These are phyloP conservation scores for Trametes polyzona DNA, from an alignment of 1,284 basidiomycete species.

Conservation along the genomic window DNA sequence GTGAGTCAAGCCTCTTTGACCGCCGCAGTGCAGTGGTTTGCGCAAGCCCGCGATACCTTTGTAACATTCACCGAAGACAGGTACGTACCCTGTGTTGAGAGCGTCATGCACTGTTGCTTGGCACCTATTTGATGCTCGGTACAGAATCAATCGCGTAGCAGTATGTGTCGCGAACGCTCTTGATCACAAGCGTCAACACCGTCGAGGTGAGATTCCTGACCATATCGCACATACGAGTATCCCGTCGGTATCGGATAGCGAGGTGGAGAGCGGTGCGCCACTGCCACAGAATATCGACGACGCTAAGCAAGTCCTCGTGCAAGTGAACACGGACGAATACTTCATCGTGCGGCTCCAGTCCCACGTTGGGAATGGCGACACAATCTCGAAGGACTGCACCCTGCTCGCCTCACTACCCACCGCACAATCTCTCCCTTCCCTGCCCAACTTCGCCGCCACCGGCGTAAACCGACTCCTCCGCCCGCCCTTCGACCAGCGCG, in stretches of 20 bases:
- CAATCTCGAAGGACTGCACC: slow-evolving; percentile 10
- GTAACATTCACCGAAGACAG: slow-evolving; percentile 4
- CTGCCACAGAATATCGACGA: slow-evolving; percentile 3
- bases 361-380: slow-evolving; percentile 15
- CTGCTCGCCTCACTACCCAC: slow-evolving; percentile 5
- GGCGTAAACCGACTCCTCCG: slow-evolving; percentile 1
- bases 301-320: slow-evolving; percentile 3
- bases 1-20: slow-evolving; percentile 7
- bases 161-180: slow-evolving; percentile 10
- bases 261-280: neutral
- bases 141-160: slow-evolving; percentile 1
- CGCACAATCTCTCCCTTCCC: neutral
- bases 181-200: slow-evolving; percentile 5
- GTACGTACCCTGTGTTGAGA: neutral
- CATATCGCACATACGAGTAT: neutral
- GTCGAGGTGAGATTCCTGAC: slow-evolving; percentile 2
- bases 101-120: too few species aligned
- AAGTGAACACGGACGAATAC: slow-evolving; percentile 9
- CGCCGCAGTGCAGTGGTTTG: neutral
- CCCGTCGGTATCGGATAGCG: neutral
- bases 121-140: too few species aligned
- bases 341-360: slow-evolving; percentile 14
- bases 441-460: too few species aligned
- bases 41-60: slow-evolving; percentile 4
- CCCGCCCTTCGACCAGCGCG: slow-evolving; percentile 11